Evolutionary conservation across 306 rosid genomes (phyloP).

Genomic region (Cucumis sativus): Cucumber_9930_V3 NC_026656.2:11758001-11758500

Average conservation of each 20-base stretch:
- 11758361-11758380: background rate
- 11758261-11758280: conserved; percentile 85
- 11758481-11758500: background rate
- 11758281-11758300: conserved; percentile 99
- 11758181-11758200: background rate
- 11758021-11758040: no score
- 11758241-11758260: conserved; percentile 69
- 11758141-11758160: conserved; percentile 19
- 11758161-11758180: no score
- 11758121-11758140: background rate
- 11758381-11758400: background rate
- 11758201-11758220: background rate
- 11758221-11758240: conserved; percentile 99
- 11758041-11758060: no score
- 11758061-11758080: no score
- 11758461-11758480: background rate
- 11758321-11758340: conserved; percentile 12
- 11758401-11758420: background rate
- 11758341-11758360: background rate
- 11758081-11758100: no score
- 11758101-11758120: no score
- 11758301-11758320: conserved; percentile 91
- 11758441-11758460: background rate
- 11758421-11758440: background rate
- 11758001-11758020: no score